Conservation (phyloP, 345 rosid genomes). For the Eucalyptus microcorys region DNA sequence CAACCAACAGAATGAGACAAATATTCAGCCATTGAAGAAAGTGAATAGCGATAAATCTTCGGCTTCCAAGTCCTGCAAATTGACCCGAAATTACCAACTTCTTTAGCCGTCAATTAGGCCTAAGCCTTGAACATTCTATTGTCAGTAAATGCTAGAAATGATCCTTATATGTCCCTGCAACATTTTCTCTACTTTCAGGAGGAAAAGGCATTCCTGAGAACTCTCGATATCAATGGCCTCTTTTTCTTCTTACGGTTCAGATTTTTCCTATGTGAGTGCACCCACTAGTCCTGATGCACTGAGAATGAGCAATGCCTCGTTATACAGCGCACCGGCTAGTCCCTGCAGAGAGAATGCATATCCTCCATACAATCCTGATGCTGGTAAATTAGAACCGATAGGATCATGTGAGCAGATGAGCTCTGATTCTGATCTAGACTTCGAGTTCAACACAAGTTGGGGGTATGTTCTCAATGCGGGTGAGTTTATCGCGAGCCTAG, state of each 20-base stretch:
- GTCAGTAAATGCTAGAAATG: neutral
- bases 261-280: neutral
- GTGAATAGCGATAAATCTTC: neutral
- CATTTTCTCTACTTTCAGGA: neutral
- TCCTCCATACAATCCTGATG: neutral
- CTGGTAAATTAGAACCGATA: neutral
- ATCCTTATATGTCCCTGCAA: neutral
- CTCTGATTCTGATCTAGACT: conserved; percentile 3
- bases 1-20: neutral
- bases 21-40: neutral
- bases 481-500: neutral
- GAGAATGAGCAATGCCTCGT: neutral
- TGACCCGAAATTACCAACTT: neutral
- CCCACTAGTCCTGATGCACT: neutral
- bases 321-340: neutral
- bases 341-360: neutral
- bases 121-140: neutral
- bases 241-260: neutral
- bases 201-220: neutral
- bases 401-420: neutral
- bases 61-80: neutral
- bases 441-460: conserved; percentile 22
- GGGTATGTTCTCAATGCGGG: neutral
- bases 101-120: neutral
- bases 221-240: neutral